A percentile compares a stretch with the other conserved stretches of the same genome.
Conservation (phyloP, 2,329 filamentous ascomycete genomes). For the Cercospora brassicicola region DNA sequence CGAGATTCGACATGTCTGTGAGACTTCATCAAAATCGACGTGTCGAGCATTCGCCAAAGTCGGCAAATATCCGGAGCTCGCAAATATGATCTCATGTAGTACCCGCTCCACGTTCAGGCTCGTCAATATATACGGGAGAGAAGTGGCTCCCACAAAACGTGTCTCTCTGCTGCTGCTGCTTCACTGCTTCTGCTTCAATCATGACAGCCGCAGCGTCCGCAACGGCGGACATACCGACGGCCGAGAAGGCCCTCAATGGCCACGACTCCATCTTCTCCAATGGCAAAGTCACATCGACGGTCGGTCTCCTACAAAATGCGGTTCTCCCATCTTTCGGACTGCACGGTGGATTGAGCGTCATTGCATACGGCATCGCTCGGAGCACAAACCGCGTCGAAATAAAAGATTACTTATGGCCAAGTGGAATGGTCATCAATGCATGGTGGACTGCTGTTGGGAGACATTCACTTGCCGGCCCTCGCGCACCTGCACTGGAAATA, state of each 20-base stretch:
- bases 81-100: constrained; percentile 11
- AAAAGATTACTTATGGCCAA: constrained; percentile 58
- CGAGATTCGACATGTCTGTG: neutral
- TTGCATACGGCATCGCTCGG: constrained; percentile 55
- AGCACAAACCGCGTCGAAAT: constrained; percentile 57
- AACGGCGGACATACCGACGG: constrained; percentile 10
- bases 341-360: constrained; percentile 54
- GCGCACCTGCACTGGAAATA: constrained; percentile 50
- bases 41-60: neutral
- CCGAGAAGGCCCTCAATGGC: constrained; percentile 5
- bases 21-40: neutral
- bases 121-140: constrained; percentile 2
- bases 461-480: constrained; percentile 46
- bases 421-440: constrained; percentile 52
- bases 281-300: neutral
- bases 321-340: constrained; percentile 57
- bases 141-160: neutral
- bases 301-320: constrained; percentile 56
- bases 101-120: neutral
- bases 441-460: constrained; percentile 62
- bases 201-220: constrained; percentile 17
- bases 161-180: neutral
- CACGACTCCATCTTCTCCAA: neutral
- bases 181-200: neutral
- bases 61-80: constrained; percentile 12